Base-by-base conservation (phyloP, 495 filamentous ascomycete genomes). In the Tuber microsphaerosporum region DNA sequence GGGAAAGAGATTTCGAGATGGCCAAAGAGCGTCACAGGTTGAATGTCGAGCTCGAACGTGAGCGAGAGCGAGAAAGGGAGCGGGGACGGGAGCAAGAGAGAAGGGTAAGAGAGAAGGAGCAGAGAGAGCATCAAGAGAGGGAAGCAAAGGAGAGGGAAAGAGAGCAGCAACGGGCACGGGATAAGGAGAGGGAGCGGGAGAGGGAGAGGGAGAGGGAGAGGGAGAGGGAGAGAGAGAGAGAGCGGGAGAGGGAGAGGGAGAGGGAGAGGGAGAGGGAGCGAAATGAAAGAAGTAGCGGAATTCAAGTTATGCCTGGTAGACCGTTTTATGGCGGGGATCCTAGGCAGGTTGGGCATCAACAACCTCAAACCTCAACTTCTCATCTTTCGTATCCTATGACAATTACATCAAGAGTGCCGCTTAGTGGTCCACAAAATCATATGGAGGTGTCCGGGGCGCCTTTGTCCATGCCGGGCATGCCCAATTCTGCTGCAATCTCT, bases 131-230 rank as follows among this genome's bases (percentile, higher is more conserved):
- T 71, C 41, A 56, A 31, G 39, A 76, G 26, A 26, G 71, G n/a
- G 34, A 85, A 76, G 81, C 78, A 8, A 87, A 88, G 61, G 85
- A 86, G 43, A 74, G 84, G 71, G 85, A 88, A 73, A 85, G 86
- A 19, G 83, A 84, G 56, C 83, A 83, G 41, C 84, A 87, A 20
- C 82, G 83, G 43, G 85, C 86, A 56, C 79, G 84, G 31, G 70
- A 71, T 2, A 41, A 41, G 20, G 78, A 82, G 65, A 73, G 77
- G 37, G 83, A 83, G 70, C 77, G 80, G 45, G 73, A 75, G 70
- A 73, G 75, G 46, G 80, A 82, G 68, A 75, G 81, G 22, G 83
- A 81, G 42, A 74, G 69, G 26, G 74, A 83, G 0, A 74, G 74
- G 22, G 81, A 82, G 45, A 74, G 80, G n/a, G 77, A 79, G 8